These are phyloP conservation scores for Globisporangium radiosum DNA, from an alignment of 352 stramenopile genomes.

Conservation along the genomic window DNA sequence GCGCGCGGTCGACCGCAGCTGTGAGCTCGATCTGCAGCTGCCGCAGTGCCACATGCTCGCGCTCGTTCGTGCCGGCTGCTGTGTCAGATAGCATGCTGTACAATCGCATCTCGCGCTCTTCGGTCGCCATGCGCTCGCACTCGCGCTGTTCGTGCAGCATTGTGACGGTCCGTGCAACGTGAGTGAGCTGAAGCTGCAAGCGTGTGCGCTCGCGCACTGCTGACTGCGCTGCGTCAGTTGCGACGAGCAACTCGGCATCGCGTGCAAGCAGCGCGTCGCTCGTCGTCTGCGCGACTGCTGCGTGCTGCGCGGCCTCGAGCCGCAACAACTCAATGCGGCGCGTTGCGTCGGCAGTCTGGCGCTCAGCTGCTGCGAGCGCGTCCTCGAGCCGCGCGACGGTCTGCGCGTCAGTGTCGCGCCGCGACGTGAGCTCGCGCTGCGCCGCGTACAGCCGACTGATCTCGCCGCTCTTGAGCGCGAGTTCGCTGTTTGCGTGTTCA, in stretches of 20 bases:
- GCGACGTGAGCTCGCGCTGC: constrained; percentile 50
- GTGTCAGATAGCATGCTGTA: constrained; percentile 26
- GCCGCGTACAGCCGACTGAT: constrained; percentile 43
- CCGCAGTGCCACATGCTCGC: constrained; percentile 35
- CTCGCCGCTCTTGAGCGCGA: constrained; percentile 69
- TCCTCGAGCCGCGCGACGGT: constrained; percentile 44
- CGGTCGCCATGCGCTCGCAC: constrained; percentile 27
- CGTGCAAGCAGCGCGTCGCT: constrained; percentile 28
- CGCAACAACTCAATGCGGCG: constrained; percentile 46
- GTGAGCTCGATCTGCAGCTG: constrained; percentile 39
- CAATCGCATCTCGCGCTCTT: constrained; percentile 36
- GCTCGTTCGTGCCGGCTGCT: constrained; percentile 34
- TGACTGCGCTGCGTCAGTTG: constrained; percentile 27
- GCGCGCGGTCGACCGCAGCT: constrained; percentile 31
- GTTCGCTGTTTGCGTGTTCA: constrained; percentile 54
- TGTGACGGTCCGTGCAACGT: constrained; percentile 22
- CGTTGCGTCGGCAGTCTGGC: constrained; percentile 41
- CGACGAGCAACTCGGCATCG: constrained; percentile 27
- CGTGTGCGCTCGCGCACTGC: constrained; percentile 29
- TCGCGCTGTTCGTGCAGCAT: constrained; percentile 31
- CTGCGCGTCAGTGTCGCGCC: constrained; percentile 46
- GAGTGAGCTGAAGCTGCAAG: constrained; percentile 46
- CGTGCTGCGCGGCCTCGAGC: constrained; percentile 33
- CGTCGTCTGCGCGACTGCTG: constrained; percentile 26
- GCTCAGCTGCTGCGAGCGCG: constrained; percentile 20